Evolutionary conservation across 2,329 filamentous ascomycete genomes (phyloP).

Genomic region (Pestalotiopsis sp.): DNA sequence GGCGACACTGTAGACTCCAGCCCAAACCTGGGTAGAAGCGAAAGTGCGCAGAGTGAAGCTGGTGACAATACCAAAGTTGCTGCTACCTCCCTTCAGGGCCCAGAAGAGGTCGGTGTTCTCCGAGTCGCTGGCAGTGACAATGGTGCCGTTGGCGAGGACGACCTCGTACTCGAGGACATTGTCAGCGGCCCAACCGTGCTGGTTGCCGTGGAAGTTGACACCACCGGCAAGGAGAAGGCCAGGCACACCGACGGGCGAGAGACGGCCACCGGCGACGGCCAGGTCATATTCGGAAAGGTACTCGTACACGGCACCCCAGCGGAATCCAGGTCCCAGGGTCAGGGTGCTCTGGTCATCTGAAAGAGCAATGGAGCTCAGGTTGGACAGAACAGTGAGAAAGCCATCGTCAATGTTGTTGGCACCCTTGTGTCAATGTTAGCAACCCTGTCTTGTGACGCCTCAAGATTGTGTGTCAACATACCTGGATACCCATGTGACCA

Average conservation of each 20-base stretch:
- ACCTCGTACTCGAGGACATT: constrained; percentile 13
- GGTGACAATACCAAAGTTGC: constrained; percentile 14
- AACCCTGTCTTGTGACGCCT: not conserved
- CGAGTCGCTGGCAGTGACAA: constrained; percentile 3
- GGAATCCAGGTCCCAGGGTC: constrained; percentile 15
- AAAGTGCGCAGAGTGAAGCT: constrained; percentile 9
- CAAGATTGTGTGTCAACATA: constrained; percentile 10
- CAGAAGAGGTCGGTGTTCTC: constrained; percentile 13
- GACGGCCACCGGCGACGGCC: constrained; percentile 15
- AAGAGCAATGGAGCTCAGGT: constrained; percentile 16
- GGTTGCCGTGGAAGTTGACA: constrained; percentile 17
- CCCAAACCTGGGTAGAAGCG: constrained; percentile 2
- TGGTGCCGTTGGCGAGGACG: constrained; percentile 9
- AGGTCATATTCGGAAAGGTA: constrained; percentile 11
- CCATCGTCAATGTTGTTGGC: constrained; percentile 18
- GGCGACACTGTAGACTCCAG: constrained; percentile 23
- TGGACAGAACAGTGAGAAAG: constrained; percentile 17
- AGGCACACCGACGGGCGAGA: constrained; percentile 17
- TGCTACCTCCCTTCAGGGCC: constrained; percentile 12
- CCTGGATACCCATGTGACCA: constrained; percentile 35
- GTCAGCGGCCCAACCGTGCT: constrained; percentile 10
- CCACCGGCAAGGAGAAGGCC: constrained; percentile 18
- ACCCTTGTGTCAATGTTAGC: constrained; percentile 18
- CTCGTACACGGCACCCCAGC: constrained; percentile 15
- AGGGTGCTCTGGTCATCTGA: constrained; percentile 25